A percentile compares a stretch with the other conserved stretches of the same genome.
phyloP scores from a whole-genome alignment of 2,329 filamentous ascomycete genomes.

The Penicillium sclerotiorum region DNA sequence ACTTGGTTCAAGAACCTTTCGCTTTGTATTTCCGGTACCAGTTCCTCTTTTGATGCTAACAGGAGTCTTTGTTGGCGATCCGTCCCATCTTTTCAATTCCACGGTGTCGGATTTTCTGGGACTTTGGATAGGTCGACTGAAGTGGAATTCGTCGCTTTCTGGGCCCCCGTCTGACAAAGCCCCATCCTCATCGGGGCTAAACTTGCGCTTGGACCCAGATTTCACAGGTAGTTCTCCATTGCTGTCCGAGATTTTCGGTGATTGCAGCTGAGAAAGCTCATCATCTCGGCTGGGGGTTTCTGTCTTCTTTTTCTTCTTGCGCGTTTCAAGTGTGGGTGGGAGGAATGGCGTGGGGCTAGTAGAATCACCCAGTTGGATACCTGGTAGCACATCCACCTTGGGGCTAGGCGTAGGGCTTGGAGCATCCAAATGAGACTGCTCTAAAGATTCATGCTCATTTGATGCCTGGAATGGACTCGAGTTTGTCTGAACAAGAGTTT shows the following conservation, averaged over 20 bases:
- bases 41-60: slow-evolving; percentile 17
- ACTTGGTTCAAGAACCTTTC: slow-evolving; percentile 48
- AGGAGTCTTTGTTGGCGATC: slow-evolving; percentile 21
- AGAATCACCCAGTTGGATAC: slow-evolving; percentile 9
- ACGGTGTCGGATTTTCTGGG: slow-evolving; percentile 16
- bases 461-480: slow-evolving; percentile 28
- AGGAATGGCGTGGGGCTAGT: slow-evolving; percentile 21
- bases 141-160: slow-evolving; percentile 39
- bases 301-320: slow-evolving; percentile 30
- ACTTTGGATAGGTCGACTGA: slow-evolving; percentile 29
- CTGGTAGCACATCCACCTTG: slow-evolving; percentile 5
- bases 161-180: slow-evolving; percentile 13
- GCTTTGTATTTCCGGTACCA: slow-evolving; percentile 22
- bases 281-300: not conserved
- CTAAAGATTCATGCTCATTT: slow-evolving; percentile 18
- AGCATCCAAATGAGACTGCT: slow-evolving; percentile 25
- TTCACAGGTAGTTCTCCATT: slow-evolving; percentile 34
- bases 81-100: slow-evolving; percentile 9
- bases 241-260: slow-evolving; percentile 1
- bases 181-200: slow-evolving; percentile 56
- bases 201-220: slow-evolving; percentile 60
- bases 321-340: slow-evolving; percentile 36
- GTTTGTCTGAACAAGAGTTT: slow-evolving; percentile 29
- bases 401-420: slow-evolving; percentile 24
- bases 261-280: not conserved